Percentiles rank a stretch among this genome's conserved stretches.
Conservation (phyloP, 306 rosid genomes). For the Cucumis sativus region DNA sequence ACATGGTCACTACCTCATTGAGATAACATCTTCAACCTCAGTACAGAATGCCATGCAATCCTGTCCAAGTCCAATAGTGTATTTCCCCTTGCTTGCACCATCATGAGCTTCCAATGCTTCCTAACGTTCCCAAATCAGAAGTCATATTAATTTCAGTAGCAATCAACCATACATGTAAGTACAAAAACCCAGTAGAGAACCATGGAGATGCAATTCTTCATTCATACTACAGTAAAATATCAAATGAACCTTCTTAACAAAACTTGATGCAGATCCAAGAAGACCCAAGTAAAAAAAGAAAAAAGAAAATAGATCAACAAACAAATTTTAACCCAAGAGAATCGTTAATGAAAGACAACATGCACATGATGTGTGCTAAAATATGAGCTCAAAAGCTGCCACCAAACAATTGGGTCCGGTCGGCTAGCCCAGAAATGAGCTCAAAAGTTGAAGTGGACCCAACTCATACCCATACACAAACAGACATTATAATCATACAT, state of each 20-base stretch:
- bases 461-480: not conserved
- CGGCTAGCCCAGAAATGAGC: not conserved
- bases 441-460: constrained; percentile 3
- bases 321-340: not conserved
- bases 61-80: constrained; percentile 96
- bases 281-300: not conserved
- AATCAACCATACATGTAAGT: not conserved
- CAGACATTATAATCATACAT: not conserved
- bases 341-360: not conserved
- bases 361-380: not conserved
- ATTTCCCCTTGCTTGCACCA: constrained; percentile 93
- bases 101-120: constrained; percentile 94
- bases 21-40: constrained; percentile 92
- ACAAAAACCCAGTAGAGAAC: not conserved
- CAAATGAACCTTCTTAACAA: not conserved
- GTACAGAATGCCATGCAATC: constrained; percentile 96
- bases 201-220: not conserved
- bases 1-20: constrained; percentile 63
- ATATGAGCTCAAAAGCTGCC: constrained; percentile 1
- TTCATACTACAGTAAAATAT: not conserved
- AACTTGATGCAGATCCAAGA: constrained; percentile 1
- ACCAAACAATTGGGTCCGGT: not conserved
- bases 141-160: constrained; percentile 1
- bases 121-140: constrained; percentile 20
- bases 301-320: not conserved